phyloP scores from a whole-genome alignment of 1,284 basidiomycete genomes.

The Tilletia setariae region DNA sequence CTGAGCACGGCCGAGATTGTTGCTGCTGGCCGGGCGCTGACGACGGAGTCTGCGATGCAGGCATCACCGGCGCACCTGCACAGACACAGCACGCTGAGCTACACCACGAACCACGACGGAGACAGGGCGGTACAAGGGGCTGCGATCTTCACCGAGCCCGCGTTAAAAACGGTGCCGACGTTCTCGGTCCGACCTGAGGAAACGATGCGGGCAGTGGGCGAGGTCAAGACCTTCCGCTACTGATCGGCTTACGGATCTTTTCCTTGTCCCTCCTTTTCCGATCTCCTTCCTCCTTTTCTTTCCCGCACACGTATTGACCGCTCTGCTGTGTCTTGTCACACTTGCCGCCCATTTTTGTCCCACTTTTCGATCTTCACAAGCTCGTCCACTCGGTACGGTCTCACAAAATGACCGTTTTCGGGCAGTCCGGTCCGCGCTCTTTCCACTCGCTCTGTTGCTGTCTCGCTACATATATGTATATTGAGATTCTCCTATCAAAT shows the following conservation, averaged over 20 bases:
- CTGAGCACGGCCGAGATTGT: slow-evolving; percentile 16
- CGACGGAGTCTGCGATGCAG: slow-evolving; percentile 1
- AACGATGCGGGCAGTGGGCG: slow-evolving; percentile 13
- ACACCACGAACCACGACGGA: slow-evolving; percentile 11
- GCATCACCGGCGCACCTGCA: background rate
- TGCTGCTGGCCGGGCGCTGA: slow-evolving; percentile 10
- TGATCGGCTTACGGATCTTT: background rate
- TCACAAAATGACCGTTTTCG: background rate
- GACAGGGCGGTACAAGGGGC: slow-evolving; percentile 6
- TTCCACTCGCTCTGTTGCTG: background rate
- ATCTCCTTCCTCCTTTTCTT: background rate
- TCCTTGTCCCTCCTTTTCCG: background rate
- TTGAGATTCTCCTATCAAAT: too few relatives aligned
- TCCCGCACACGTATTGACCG: background rate
- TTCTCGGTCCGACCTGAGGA: slow-evolving; percentile 15
- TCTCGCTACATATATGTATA: background rate
- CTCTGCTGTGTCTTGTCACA: background rate
- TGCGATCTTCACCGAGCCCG: slow-evolving; percentile 3
- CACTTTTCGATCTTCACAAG: background rate
- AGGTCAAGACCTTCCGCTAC: slow-evolving; percentile 2
- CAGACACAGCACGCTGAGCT: slow-evolving; percentile 12
- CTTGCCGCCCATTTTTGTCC: background rate
- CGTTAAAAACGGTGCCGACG: slow-evolving; percentile 7
- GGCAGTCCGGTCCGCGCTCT: background rate
- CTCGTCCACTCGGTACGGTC: background rate